These are phyloP conservation scores for Saussurea involucrata DNA, from an alignment of 129 eudicot genomes.

Conservation along the genomic window DNA sequence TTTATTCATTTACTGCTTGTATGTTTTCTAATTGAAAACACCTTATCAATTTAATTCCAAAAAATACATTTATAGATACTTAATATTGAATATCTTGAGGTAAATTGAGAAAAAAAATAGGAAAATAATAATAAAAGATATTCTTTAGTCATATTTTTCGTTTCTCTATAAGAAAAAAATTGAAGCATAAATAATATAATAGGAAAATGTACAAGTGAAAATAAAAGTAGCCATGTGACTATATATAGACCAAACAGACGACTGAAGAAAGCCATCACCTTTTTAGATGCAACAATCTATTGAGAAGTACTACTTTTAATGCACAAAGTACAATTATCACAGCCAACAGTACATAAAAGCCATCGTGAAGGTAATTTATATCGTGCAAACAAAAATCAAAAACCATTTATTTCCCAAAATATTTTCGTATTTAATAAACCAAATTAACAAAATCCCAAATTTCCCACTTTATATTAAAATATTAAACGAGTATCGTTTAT, in stretches of 20 bases:
- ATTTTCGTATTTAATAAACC: too few species aligned
- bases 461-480: too few species aligned
- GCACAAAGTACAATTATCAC: not conserved
- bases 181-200: not conserved
- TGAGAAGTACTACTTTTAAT: not conserved
- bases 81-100: too few species aligned
- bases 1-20: too few species aligned
- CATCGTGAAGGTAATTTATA: not conserved
- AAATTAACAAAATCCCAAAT: too few species aligned
- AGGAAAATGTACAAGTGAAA: not conserved
- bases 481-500: too few species aligned
- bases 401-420: not conserved
- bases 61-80: too few species aligned
- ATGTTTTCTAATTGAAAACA: too few species aligned
- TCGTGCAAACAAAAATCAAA: not conserved
- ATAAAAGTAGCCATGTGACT: not conserved
- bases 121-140: not conserved
- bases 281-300: constrained; percentile 4
- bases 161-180: not conserved
- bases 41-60: too few species aligned
- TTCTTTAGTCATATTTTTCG: not conserved
- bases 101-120: not conserved
- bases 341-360: not conserved
- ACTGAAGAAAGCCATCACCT: not conserved
- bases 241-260: not conserved